phyloP scores from a whole-genome alignment of 805 yeast species.

The Teunomyces gatunensis region DNA sequence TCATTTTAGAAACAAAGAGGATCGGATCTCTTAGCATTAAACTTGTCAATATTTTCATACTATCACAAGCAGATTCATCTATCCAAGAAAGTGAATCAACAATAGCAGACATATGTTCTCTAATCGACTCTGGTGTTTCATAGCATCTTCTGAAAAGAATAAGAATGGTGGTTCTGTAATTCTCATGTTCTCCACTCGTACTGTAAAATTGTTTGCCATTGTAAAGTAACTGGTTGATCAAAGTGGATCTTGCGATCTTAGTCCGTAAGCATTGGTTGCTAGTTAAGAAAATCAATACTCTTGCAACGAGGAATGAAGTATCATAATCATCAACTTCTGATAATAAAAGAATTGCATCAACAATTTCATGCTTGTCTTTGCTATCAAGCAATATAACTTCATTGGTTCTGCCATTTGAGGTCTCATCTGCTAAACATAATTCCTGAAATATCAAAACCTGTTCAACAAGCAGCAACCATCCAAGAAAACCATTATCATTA shows the following conservation, averaged over 20 bases:
- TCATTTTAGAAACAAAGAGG: too few relatives aligned
- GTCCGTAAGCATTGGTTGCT: background rate
- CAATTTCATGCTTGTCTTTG: background rate
- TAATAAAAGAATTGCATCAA: background rate
- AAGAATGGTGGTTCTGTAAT: slow-evolving; percentile 31
- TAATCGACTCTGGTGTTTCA: slow-evolving; percentile 55
- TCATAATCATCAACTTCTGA: background rate
- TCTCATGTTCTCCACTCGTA: background rate
- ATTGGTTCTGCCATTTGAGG: background rate
- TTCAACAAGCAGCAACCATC: background rate
- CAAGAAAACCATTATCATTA: too few relatives aligned
- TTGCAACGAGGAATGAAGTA: background rate
- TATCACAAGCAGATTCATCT: background rate
- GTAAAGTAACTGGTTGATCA: background rate
- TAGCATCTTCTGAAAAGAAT: slow-evolving; percentile 56
- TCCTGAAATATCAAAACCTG: background rate
- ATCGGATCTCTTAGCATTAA: background rate
- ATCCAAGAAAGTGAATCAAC: slow-evolving; percentile 29
- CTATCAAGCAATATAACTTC: background rate
- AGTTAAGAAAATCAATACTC: background rate
- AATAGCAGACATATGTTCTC: slow-evolving; percentile 49
- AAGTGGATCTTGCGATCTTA: background rate
- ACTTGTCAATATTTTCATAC: background rate
- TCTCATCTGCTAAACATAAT: background rate
- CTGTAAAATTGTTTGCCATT: background rate